phyloP scores from a whole-genome alignment of 345 rosid species.

The Murraya koenigii region DNA sequence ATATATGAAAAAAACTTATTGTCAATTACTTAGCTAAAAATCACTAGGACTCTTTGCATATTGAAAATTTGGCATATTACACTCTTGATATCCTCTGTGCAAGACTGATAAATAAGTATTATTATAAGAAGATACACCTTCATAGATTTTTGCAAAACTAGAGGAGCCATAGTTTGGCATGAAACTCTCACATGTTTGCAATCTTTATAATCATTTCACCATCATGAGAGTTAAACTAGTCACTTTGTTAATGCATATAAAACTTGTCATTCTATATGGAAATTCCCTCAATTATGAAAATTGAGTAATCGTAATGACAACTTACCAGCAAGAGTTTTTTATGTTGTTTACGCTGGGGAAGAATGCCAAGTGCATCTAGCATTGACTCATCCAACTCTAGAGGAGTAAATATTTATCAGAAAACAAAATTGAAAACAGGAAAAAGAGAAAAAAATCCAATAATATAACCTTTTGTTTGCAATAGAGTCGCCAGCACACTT shows the following conservation, averaged over 20 bases:
- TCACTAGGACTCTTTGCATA: not conserved
- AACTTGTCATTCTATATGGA: not conserved
- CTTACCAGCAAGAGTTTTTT: constrained; percentile 90
- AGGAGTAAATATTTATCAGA: constrained; percentile 27
- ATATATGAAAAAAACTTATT: not conserved
- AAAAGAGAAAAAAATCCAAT: constrained; percentile 13
- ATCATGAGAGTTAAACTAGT: not conserved
- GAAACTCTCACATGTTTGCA: not conserved
- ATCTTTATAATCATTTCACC: not conserved
- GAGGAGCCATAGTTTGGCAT: not conserved
- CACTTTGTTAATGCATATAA: not conserved
- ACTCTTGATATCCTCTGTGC: not conserved
- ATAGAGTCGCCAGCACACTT: constrained; percentile 77
- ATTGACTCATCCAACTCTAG: constrained; percentile 91
- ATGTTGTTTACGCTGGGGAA: constrained; percentile 94
- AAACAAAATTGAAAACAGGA: constrained; percentile 13
- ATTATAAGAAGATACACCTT: not conserved
- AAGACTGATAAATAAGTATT: not conserved
- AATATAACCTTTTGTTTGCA: constrained; percentile 91
- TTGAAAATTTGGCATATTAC: not conserved
- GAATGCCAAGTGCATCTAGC: constrained; percentile 98
- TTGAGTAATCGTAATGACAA: constrained; percentile 16
- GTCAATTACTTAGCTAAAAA: not conserved
- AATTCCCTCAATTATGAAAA: not conserved
- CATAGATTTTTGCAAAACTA: not conserved